Conservation (phyloP, 495 filamentous ascomycete genomes). For the Trichocladium uniseriatum region DNA sequence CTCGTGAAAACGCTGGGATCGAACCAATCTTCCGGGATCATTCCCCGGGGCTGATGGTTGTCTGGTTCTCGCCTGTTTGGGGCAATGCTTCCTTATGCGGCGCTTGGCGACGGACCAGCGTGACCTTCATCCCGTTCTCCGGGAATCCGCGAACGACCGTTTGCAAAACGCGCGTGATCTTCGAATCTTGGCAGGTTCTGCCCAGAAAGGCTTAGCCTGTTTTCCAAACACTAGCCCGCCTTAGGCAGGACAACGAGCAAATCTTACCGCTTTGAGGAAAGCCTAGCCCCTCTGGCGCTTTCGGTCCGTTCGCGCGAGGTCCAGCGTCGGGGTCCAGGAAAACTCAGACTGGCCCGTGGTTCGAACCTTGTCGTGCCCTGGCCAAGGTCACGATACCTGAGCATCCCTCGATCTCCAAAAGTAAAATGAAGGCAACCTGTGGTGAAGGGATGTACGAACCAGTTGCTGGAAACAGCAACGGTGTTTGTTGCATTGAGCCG, state of each 20-base stretch:
- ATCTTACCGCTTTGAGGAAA: no score
- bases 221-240: not conserved
- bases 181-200: not conserved
- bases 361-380: not conserved
- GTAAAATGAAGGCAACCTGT: no score
- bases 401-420: no score
- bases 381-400: not conserved
- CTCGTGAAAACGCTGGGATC: not conserved
- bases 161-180: conserved; percentile 20
- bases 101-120: conserved; percentile 7
- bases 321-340: not conserved
- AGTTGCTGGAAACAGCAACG: no score
- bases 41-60: conserved; percentile 13
- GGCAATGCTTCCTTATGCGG: conserved; percentile 13
- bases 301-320: conserved; percentile 17
- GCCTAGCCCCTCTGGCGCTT: conserved; percentile 3
- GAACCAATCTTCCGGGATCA: conserved; percentile 11
- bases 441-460: no score
- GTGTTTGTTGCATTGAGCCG: no score
- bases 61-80: conserved; percentile 2
- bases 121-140: conserved; percentile 19
- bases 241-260: no score
- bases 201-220: conserved; percentile 7
- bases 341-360: not conserved
- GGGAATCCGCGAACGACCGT: conserved; percentile 15